Percentiles rank a stretch among this genome's conserved stretches.
These are phyloP conservation scores for Chrysanthemum makinoi DNA, from an alignment of 129 eudicot species.

Conservation along the genomic window DNA sequence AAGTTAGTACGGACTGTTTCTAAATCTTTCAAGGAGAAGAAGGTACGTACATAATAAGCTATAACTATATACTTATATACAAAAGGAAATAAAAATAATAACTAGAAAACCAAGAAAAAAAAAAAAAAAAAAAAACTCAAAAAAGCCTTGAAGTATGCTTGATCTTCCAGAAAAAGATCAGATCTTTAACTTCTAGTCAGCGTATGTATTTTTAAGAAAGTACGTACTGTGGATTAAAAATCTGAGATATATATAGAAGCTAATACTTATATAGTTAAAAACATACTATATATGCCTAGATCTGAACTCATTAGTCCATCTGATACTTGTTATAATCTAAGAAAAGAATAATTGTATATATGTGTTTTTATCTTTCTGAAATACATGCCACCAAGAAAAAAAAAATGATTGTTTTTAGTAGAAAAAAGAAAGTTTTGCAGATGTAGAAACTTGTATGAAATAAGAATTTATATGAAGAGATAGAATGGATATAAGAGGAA, in stretches of 20 bases:
- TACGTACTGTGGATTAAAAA: conserved; percentile 19
- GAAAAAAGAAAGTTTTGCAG: conserved; percentile 14
- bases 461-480: neutral
- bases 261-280: conserved; percentile 4
- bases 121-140: neutral
- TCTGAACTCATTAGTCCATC: conserved; percentile 18
- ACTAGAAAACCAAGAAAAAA: too few relatives aligned
- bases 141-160: neutral
- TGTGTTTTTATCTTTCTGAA: conserved; percentile 3
- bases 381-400: too few relatives aligned
- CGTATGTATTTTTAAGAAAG: neutral
- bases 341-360: neutral
- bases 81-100: too few relatives aligned
- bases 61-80: too few relatives aligned
- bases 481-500: conserved; percentile 15
- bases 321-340: neutral
- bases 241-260: neutral
- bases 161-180: conserved; percentile 12
- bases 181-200: conserved; percentile 9
- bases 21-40: conserved; percentile 4
- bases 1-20: conserved; percentile 18
- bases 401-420: conserved; percentile 3
- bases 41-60: neutral
- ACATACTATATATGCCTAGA: conserved; percentile 6
- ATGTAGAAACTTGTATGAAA: conserved; percentile 26